Base-by-base conservation (phyloP, 129 eudicot species). In the Lonicera japonica region DNA sequence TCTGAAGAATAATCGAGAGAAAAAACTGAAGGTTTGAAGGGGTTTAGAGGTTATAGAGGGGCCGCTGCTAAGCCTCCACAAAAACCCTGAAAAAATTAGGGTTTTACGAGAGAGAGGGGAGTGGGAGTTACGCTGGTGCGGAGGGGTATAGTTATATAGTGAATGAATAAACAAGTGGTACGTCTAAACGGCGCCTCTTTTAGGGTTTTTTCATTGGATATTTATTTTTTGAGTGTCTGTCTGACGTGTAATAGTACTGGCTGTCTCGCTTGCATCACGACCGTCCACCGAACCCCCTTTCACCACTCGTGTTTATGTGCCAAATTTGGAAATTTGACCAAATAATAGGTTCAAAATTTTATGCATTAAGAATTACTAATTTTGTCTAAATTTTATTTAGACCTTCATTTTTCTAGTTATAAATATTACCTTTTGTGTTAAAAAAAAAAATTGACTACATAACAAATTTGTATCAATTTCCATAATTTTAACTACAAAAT, bases 11-110 rank as follows among this genome's bases (percentile, higher is more conserved):
- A 0, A n/a, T 50, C 16, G 13, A 8, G 54, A 50, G 20, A 23
- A 19, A 29, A 34, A 58, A 17, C 8, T 1, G 13, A 29, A 16
- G 15, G 15, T 12, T 50, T 13, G 53, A 14, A 43, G 55, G 41
- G 15, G 36, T 29, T 29, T 1, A 2, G 2, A 29, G 2, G 36
- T 45, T 41, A 4, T 6, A 6, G 16, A 24, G 17, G 14, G 1
- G 54, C 13, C 11, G 67, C 39, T 39, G 13, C 50, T 43, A 14
- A 43, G 67, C 67, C 53, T 55, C 19, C 15, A 8, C 23, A 63
- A 47, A 62, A 51, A 64, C 59, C 69, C 48, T 50, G 21, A 50
- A 50, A 50, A 50, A 0, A 1, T 54, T 54, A 54, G 69, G 69
- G 69, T 65, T 65, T 65, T 54, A 50, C 15, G 22, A n/a, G 63